Evolutionary conservation across 2,329 filamentous ascomycete species (phyloP).

Genomic region (Cadophora malorum): DNA sequence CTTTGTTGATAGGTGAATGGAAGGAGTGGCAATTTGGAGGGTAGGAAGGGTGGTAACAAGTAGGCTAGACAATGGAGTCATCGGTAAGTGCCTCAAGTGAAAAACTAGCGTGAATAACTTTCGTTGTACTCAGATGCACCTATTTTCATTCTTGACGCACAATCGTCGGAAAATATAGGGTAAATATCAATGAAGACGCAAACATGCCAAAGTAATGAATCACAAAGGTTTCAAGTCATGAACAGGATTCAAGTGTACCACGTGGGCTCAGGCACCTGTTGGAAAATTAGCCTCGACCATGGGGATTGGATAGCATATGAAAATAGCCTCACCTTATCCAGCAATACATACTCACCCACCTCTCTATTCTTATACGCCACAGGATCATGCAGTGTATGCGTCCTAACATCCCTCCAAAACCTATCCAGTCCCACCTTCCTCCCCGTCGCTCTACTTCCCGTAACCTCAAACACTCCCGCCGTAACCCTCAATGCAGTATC

Average conservation of each 20-base stretch:
- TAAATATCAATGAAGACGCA: no score
- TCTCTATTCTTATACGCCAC: slow-evolving; percentile 72
- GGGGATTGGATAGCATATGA: background rate
- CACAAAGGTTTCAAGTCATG: background rate
- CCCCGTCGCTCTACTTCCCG: slow-evolving; percentile 63
- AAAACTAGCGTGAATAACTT: no score
- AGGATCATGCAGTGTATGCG: slow-evolving; percentile 70
- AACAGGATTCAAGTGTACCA: slow-evolving; percentile 59
- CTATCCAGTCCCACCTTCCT: slow-evolving; percentile 66
- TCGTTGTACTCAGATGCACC: no score
- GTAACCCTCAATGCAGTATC: slow-evolving; percentile 65
- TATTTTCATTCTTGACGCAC: no score
- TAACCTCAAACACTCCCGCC: slow-evolving; percentile 68
- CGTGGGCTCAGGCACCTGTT: slow-evolving; percentile 57
- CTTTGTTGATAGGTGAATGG: no score
- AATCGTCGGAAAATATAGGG: no score
- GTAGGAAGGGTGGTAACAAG: no score
- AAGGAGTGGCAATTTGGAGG: no score
- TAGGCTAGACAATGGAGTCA: no score
- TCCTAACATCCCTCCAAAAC: slow-evolving; percentile 71
- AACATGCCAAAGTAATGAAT: background rate
- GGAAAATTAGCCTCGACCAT: background rate
- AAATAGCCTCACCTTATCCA: slow-evolving; percentile 52
- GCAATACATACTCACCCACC: slow-evolving; percentile 61
- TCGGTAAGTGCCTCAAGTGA: no score